A percentile compares a stretch with the other conserved stretches of the same genome.
Evolutionary conservation across 2,329 filamentous ascomycete species (phyloP).

Genomic region (Ophiostoma perfectum): DNA sequence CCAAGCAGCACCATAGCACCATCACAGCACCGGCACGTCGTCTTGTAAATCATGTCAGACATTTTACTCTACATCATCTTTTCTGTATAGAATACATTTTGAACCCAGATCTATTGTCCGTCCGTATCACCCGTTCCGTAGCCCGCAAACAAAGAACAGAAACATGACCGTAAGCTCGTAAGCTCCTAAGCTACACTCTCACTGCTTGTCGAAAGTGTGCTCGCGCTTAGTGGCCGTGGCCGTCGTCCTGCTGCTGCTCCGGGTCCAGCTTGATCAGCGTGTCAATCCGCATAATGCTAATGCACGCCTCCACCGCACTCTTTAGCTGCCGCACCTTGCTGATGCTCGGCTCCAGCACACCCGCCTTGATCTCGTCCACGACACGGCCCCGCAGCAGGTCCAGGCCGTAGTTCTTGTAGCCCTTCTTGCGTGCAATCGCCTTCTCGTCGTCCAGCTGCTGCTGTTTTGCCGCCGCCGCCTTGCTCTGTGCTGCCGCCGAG

Average conservation of each 20-base stretch:
- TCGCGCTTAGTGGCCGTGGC: conserved; percentile 68
- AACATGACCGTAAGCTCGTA: not conserved
- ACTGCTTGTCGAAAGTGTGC: too few relatives aligned
- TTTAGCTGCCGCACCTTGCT: conserved; percentile 98
- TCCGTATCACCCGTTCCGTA: conserved; percentile 7
- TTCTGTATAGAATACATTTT: conserved; percentile 5
- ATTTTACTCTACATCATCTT: not conserved
- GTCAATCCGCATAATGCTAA: conserved; percentile 98
- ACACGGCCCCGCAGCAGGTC: conserved; percentile 87
- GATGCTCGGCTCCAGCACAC: conserved; percentile 93
- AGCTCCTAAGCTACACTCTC: too few relatives aligned
- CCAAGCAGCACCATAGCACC: too few relatives aligned
- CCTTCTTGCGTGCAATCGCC: conserved; percentile 85
- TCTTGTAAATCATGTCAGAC: not conserved
- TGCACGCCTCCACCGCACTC: conserved; percentile 96
- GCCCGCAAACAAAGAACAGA: not conserved
- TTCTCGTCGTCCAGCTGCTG: conserved; percentile 67
- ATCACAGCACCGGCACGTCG: not conserved
- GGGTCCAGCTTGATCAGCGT: conserved; percentile 97
- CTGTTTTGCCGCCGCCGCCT: conserved; percentile 35
- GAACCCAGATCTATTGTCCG: conserved; percentile 10
- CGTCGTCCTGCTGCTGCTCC: conserved; percentile 73
- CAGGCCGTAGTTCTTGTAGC: conserved; percentile 97
- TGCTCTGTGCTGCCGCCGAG: not conserved
- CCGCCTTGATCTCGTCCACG: conserved; percentile 87